A percentile compares a stretch with the other conserved stretches of the same genome.
Conservation (phyloP, 225 moss, liverwort and hornwort genomes). For the Bryoerythrophyllum caledonicum region DNA sequence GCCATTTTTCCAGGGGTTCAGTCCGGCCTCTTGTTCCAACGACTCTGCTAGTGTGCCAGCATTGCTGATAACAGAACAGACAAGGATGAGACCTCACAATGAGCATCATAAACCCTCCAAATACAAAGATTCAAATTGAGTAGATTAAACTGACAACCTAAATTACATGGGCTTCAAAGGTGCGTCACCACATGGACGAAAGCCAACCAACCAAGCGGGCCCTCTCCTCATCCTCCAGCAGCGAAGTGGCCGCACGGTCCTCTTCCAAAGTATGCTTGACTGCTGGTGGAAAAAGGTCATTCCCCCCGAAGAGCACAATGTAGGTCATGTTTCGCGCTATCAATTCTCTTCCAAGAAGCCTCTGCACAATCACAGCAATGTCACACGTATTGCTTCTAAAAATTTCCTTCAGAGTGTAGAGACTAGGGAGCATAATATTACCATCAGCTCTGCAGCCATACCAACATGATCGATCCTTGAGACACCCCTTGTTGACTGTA, state of each 20-base stretch:
- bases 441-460: slow-evolving; percentile 52
- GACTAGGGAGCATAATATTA: slow-evolving; percentile 20
- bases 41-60: slow-evolving; percentile 82
- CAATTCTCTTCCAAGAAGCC: slow-evolving; percentile 80
- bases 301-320: slow-evolving; percentile 85
- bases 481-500: no score
- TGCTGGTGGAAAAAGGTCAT: slow-evolving; percentile 77
- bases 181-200: slow-evolving; percentile 21
- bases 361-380: slow-evolving; percentile 45
- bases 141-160: not conserved
- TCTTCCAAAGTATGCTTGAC: slow-evolving; percentile 71
- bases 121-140: not conserved
- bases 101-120: not conserved
- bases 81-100: slow-evolving; percentile 9
- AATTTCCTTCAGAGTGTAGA: not conserved
- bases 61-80: slow-evolving; percentile 35
- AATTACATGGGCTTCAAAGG: slow-evolving; percentile 37
- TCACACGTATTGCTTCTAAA: slow-evolving; percentile 15
- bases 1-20: slow-evolving; percentile 56
- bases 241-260: no score
- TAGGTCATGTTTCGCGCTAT: slow-evolving; percentile 78
- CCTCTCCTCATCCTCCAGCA: slow-evolving; percentile 84
- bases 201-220: slow-evolving; percentile 39
- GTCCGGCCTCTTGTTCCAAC: slow-evolving; percentile 68
- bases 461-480: slow-evolving; percentile 54